Evolutionary conservation across 768 basidiomycete genomes (phyloP).

Genomic region (Crucibulum laeve): DNA sequence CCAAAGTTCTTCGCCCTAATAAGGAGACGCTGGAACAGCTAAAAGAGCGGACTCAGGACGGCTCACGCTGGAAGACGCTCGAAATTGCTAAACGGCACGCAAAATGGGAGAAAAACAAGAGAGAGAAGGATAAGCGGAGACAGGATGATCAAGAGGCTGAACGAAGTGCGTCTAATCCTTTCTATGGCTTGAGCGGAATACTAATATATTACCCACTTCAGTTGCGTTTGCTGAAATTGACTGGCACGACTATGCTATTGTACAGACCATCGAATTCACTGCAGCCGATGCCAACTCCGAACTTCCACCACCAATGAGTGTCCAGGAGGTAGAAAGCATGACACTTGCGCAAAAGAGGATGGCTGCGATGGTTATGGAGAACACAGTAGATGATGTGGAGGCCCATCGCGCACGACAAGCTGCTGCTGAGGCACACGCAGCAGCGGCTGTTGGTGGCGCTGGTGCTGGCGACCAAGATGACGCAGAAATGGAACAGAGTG

Average conservation of each 20-base stretch:
- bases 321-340: conserved; percentile 94
- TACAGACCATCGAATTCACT: conserved; percentile 97
- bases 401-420: conserved; percentile 78
- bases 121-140: conserved; percentile 81
- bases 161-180: conserved; percentile 49
- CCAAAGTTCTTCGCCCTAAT: conserved; percentile 81
- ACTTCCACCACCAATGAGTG: conserved; percentile 93
- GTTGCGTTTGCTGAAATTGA: conserved; percentile 97
- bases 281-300: conserved; percentile 86
- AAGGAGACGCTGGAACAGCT: conserved; percentile 70
- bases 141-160: conserved; percentile 93
- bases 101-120: conserved; percentile 83
- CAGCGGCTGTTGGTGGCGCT: conserved; percentile 67
- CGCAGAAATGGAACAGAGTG: conserved; percentile 83
- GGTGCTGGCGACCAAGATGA: conserved; percentile 50
- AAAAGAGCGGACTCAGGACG: conserved; percentile 58
- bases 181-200: conserved; percentile 4
- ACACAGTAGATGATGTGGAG: conserved; percentile 82
- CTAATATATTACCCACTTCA: conserved; percentile 18
- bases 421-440: conserved; percentile 81
- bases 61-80: conserved; percentile 73
- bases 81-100: conserved; percentile 74
- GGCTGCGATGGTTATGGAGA: conserved; percentile 98
- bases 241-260: conserved; percentile 99
- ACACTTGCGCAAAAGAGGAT: conserved; percentile 95